A percentile compares a stretch with the other conserved stretches of the same genome.
These are phyloP conservation scores for Pseudonectria buxi DNA, from an alignment of 2,329 filamentous ascomycete species.

Conservation along the genomic window DNA sequence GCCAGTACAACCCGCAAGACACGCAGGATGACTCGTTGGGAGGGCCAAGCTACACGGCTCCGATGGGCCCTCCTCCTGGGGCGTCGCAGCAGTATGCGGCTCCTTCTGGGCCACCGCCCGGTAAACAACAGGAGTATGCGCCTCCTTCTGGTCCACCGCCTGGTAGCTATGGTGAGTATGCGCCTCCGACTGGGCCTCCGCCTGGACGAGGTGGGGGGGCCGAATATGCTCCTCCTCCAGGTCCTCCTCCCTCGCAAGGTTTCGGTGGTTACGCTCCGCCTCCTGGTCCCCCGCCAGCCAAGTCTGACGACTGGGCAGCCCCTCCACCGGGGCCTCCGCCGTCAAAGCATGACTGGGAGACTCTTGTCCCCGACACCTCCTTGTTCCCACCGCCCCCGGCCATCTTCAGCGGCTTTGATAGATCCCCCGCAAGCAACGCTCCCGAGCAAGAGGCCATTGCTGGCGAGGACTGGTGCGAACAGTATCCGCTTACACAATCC, in stretches of 20 bases:
- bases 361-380: constrained; percentile 64
- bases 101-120: constrained; percentile 27
- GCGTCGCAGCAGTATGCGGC: constrained; percentile 15
- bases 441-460: constrained; percentile 55
- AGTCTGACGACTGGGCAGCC: constrained; percentile 20
- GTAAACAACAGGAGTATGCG: constrained; percentile 14
- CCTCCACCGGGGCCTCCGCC: constrained; percentile 33
- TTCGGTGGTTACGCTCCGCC: constrained; percentile 20
- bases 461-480: constrained; percentile 58
- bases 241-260: constrained; percentile 27
- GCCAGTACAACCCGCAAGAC: constrained; percentile 19
- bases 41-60: constrained; percentile 15
- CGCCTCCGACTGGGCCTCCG: constrained; percentile 30
- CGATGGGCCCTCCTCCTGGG: constrained; percentile 26
- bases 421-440: constrained; percentile 64
- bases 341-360: constrained; percentile 60
- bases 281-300: constrained; percentile 23
- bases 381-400: constrained; percentile 67
- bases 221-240: constrained; percentile 28
- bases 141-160: constrained; percentile 28
- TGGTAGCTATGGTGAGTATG: constrained; percentile 15
- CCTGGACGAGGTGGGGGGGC: constrained; percentile 18
- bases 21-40: constrained; percentile 13
- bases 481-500: constrained; percentile 52
- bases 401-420: constrained; percentile 56